phyloP scores from a whole-genome alignment of 768 basidiomycete genomes.

The Xerocomus brunneocitrinus region DNA sequence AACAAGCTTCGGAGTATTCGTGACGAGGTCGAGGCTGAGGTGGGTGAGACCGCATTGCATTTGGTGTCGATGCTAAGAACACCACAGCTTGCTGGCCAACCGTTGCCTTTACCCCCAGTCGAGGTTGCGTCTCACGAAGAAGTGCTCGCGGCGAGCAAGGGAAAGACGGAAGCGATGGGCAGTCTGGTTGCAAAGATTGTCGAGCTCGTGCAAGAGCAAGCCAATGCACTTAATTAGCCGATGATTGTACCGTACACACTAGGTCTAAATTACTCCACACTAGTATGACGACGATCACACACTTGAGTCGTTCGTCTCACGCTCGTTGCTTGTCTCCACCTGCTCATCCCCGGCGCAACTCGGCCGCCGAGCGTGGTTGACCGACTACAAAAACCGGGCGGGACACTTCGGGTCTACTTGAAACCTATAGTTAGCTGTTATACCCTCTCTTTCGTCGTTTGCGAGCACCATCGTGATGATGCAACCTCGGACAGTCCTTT shows the following conservation, averaged over 20 bases:
- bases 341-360: slow-evolving; percentile 14
- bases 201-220: slow-evolving; percentile 31
- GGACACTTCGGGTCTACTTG: slow-evolving; percentile 1
- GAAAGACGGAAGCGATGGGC: slow-evolving; percentile 71
- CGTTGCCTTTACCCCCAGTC: slow-evolving; percentile 36
- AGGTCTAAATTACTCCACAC: no score
- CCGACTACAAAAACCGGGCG: slow-evolving; percentile 15
- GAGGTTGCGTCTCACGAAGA: slow-evolving; percentile 73
- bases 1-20: slow-evolving; percentile 61
- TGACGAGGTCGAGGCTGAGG: slow-evolving; percentile 77
- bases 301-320: slow-evolving; percentile 11
- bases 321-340: slow-evolving; percentile 9
- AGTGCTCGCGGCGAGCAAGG: slow-evolving; percentile 59
- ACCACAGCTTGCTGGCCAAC: slow-evolving; percentile 56
- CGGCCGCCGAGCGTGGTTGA: slow-evolving; percentile 19
- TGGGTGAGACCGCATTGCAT: slow-evolving; percentile 26
- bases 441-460: slow-evolving; percentile 11
- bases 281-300: no score
- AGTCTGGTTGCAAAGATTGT: slow-evolving; percentile 64
- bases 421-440: slow-evolving; percentile 8
- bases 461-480: slow-evolving; percentile 15
- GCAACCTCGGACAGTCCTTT: slow-evolving; percentile 22
- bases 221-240: no score
- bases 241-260: no score
- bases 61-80: slow-evolving; percentile 2